Evolutionary conservation across 306 rosid species (phyloP), one percentile per base, ranked within the genome.

Genomic region (Malus sieversii): DNA sequence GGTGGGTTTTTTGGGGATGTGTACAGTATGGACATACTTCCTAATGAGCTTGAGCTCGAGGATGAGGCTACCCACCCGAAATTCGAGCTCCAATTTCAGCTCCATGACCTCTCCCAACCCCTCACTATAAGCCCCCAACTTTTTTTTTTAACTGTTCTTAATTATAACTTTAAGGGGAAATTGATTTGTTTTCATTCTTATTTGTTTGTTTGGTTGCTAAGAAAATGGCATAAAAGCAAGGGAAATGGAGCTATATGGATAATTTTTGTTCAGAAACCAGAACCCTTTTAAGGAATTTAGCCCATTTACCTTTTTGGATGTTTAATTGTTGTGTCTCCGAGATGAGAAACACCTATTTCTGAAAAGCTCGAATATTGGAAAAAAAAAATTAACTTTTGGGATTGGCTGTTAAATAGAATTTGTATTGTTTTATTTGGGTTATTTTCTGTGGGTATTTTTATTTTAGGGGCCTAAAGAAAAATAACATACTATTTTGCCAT

Each of bases 1-100:
- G 86, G 72, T 44, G 90, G 87, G 68, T 84, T 84, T 3, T 86
- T 81, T 76, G 92, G 90, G 65, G 93, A 91, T 61, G 79, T 84
- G 3, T 85, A 78, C 79, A 81, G 80, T 72, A 79, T 81, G 72
- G 46, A 77, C 64, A 76, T 83, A 80, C 75, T 86, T 81, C 86
- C 86, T 30, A 84, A 86, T 75, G 85, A 81, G 27, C 62, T 83
- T 11, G 88, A 76, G 74, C 76, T 77, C 20, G 77, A 77, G 14
- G 85, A 84, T 77, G 85, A 73, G 38, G 15, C 52, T 14, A 18
- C 67, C 20, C 46, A 62, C 68, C 60, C 74, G 18, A 59, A 75
- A 46, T 79, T 90, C 15, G 80, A 80, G 67, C 82, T 82, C 53
- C 82, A 81, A 32, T 83, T 89, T 46, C 91, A 84, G 33, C 60